phyloP scores from a whole-genome alignment of 129 eudicot species.

The Tagetes patula region DNA sequence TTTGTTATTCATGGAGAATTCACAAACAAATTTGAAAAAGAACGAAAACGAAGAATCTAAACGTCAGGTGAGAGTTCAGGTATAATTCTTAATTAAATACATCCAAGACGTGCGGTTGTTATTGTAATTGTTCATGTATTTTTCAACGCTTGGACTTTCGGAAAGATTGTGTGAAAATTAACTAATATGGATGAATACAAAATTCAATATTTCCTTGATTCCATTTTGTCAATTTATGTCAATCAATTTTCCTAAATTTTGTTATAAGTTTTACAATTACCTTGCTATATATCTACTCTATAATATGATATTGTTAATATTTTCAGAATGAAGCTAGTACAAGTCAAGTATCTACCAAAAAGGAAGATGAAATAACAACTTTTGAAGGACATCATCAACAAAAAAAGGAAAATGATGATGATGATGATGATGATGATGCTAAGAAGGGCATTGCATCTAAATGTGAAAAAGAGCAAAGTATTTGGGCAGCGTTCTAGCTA shows the following conservation, averaged over 20 bases:
- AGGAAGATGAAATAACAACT: neutral
- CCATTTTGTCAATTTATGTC: too few relatives aligned
- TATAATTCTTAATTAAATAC: neutral
- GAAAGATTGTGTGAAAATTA: neutral
- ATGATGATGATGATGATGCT: neutral
- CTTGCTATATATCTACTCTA: neutral
- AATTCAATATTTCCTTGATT: neutral
- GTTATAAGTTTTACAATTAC: too few relatives aligned
- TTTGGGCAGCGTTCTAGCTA: neutral
- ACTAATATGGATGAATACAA: neutral
- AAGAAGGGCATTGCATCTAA: neutral
- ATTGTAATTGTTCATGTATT: neutral
- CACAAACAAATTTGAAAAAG: neutral
- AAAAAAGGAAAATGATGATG: neutral
- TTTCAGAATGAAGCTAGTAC: neutral
- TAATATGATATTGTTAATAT: neutral
- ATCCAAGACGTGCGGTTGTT: neutral
- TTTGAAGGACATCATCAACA: neutral
- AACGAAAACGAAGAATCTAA: neutral
- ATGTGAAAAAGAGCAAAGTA: neutral
- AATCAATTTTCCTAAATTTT: too few relatives aligned
- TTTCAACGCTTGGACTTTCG: neutral
- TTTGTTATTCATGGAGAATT: neutral
- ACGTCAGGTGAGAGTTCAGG: neutral
- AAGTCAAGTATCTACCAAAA: neutral